A percentile compares a stretch with the other conserved stretches of the same genome.
Conservation (phyloP, 176 grass and related monocot species). For the Eragrostis nindensis region DNA sequence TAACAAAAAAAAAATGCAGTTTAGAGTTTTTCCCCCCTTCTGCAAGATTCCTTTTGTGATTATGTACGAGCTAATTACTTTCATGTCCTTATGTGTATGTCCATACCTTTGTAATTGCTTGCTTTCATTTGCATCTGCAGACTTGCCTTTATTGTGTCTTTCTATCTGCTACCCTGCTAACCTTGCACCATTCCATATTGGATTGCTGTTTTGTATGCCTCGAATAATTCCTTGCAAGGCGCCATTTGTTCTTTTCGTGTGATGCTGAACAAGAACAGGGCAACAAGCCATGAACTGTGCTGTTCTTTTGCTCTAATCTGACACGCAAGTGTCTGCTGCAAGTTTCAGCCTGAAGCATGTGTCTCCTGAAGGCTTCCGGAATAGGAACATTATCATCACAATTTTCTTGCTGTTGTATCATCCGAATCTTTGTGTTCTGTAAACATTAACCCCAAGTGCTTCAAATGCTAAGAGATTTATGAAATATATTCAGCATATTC, state of each 20-base stretch:
- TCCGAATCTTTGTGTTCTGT: slow-evolving; percentile 9
- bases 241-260: not conserved
- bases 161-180: slow-evolving; percentile 5
- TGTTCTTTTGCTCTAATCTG: slow-evolving; percentile 15
- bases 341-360: slow-evolving; percentile 10
- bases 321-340: slow-evolving; percentile 12
- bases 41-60: slow-evolving; percentile 40
- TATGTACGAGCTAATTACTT: slow-evolving; percentile 27
- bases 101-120: slow-evolving; percentile 37
- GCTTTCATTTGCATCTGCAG: not conserved
- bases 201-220: slow-evolving; percentile 4
- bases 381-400: not conserved
- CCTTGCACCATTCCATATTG: slow-evolving; percentile 30
- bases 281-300: not conserved
- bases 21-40: not conserved
- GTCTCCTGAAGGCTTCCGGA: not conserved
- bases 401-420: not conserved
- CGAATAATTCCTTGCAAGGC: slow-evolving; percentile 14
- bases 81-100: slow-evolving; percentile 12
- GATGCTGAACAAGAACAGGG: slow-evolving; percentile 8
- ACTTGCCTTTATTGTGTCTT: slow-evolving; percentile 16
- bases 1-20: slow-evolving; percentile 34
- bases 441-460: not conserved
- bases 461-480: slow-evolving; percentile 17
- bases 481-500: not conserved